These are phyloP conservation scores for Oxytropis ochrocephala DNA, from an alignment of 306 rosid genomes.

Conservation along the genomic window DNA sequence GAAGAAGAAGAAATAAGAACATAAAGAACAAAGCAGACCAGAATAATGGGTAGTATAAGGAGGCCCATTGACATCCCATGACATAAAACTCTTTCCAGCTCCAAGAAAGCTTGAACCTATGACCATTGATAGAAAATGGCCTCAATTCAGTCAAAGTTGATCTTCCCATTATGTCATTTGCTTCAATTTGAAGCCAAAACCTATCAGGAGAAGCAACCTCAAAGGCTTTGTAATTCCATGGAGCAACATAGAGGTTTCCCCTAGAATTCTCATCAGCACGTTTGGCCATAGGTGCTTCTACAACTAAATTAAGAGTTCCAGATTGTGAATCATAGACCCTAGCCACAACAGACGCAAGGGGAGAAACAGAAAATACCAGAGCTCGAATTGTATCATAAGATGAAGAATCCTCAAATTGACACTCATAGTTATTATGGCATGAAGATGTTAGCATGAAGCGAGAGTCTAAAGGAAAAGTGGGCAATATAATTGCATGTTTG, in stretches of 20 bases:
- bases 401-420: conserved; percentile 40
- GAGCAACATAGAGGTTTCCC: conserved; percentile 67
- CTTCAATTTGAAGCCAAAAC: conserved; percentile 88
- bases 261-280: conserved; percentile 41
- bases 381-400: conserved; percentile 68
- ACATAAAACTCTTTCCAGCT: conserved; percentile 83
- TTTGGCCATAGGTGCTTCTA: conserved; percentile 55
- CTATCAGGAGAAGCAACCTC: conserved; percentile 75
- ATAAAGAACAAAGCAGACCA: conserved; percentile 49
- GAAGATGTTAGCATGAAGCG: conserved; percentile 63
- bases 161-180: conserved; percentile 49
- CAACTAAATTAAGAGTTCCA: conserved; percentile 48
- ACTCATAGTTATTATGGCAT: conserved; percentile 46
- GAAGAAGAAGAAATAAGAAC: conserved; percentile 61
- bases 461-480: conserved; percentile 93
- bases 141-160: conserved; percentile 66
- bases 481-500: conserved; percentile 53
- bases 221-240: conserved; percentile 85
- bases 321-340: conserved; percentile 61
- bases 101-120: conserved; percentile 58
- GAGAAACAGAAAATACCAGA: conserved; percentile 71
- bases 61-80: conserved; percentile 89
- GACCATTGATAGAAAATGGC: conserved; percentile 89
- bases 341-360: conserved; percentile 53
- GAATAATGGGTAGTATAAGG: conserved; percentile 65